Conservation (phyloP, 2,329 filamentous ascomycete species). For the Coniochaeta sp. region DNA sequence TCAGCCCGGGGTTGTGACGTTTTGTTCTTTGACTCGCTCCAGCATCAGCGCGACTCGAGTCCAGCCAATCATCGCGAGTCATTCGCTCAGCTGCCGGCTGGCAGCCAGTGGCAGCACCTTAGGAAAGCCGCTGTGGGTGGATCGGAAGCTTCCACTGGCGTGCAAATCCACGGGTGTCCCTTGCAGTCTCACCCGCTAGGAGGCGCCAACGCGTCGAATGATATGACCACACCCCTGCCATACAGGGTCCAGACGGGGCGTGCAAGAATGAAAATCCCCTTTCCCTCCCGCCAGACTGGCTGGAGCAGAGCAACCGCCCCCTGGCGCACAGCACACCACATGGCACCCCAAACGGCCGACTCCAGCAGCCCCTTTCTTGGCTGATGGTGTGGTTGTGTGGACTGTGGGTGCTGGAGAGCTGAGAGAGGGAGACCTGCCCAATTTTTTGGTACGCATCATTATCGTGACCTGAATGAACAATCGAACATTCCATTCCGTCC, state of each 20-base stretch:
- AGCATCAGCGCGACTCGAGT: not conserved
- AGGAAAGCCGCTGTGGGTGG: not conserved
- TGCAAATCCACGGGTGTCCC: not conserved
- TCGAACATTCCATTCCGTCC: not conserved
- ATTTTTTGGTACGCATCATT: not conserved
- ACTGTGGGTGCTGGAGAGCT: too few relatives aligned
- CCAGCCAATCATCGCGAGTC: not conserved
- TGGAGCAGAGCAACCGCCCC: too few relatives aligned
- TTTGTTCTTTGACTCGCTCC: not conserved
- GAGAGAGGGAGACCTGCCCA: not conserved
- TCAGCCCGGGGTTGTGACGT: not conserved
- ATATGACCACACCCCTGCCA: not conserved
- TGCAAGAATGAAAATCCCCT: not conserved
- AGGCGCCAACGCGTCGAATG: not conserved
- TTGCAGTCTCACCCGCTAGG: not conserved
- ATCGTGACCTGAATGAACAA: too few relatives aligned
- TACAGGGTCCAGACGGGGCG: not conserved
- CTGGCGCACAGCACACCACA: constrained; percentile 1
- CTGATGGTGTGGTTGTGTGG: not conserved
- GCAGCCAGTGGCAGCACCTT: not conserved
- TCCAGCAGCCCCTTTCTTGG: constrained; percentile 2
- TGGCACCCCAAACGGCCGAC: constrained; percentile 3
- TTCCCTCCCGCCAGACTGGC: not conserved
- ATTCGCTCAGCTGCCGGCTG: not conserved
- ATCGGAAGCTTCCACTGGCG: not conserved